Evolutionary conservation across 2,329 filamentous ascomycete species (phyloP), one percentile per base, ranked within the genome.

Genomic region (Aspergillus terreus): DNA sequence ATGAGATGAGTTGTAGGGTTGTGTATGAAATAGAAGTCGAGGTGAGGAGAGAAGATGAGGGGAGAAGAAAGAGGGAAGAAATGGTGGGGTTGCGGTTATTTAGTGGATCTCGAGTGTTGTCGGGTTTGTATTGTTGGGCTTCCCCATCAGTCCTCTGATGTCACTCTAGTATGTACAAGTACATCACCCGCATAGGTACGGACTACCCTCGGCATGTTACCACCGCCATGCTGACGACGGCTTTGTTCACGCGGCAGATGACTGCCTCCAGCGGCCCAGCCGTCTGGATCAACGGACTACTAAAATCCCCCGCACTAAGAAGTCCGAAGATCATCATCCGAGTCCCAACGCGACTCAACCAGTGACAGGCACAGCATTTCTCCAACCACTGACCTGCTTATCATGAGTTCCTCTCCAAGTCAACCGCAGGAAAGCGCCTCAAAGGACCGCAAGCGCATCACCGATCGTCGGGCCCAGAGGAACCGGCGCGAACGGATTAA

Each of bases 401-500:
- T 42, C 40, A 42, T 42, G 40, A 23, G 19, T 23, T 42, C 19
- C 15, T 19, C 40, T 17, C 40, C 40, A 21, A 23, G 15, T n/a
- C 40, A 19, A 6, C 40, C 15, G 40, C 15, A 12, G 19, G 40
- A 42, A 12, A 42, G 15, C 17, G 40, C 11, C 5, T 19, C 40
- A 7, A 42, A 19, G 19, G 52, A 55, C 15, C 49, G 52, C 10
- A 55, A 55, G 48, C 52, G 52, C 9, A 47, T 52, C 6, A 55
- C 52, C 19, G 52, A 55, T 40, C 52, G 52, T 43, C 48, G 48
- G 46, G 52, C 52, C 30, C 52, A 55, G 40, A 43, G 52, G 15
- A 50, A 55, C 19, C 49, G 50, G 33, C 52, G 52, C 23, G 52
- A 55, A 33, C 52, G 52, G 35, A 49, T 55, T 35, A 55, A 55